These are phyloP conservation scores for Amaranthus hypochondriacus DNA, from an alignment of 148 eudicot species.

Conservation along the genomic window DNA sequence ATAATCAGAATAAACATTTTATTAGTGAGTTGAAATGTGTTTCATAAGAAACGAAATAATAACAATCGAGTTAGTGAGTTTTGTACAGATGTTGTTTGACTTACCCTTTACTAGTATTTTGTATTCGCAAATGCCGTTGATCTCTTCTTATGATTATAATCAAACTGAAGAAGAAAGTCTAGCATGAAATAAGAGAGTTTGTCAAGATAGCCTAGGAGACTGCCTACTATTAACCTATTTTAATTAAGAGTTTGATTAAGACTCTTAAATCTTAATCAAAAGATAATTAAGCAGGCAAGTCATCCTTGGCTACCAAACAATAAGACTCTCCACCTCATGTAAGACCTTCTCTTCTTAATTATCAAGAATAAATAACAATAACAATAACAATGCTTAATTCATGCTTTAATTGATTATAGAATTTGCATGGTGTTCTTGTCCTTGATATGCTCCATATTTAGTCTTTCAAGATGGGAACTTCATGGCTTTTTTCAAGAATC, in stretches of 20 bases:
- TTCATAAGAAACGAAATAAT: too few relatives aligned
- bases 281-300: not conserved
- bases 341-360: constrained; percentile 4
- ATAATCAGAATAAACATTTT: too few relatives aligned
- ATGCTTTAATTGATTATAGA: not conserved
- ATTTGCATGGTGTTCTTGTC: not conserved
- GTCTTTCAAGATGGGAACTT: too few relatives aligned
- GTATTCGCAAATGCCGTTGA: too few relatives aligned
- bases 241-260: not conserved
- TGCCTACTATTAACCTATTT: constrained; percentile 7
- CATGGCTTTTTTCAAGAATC: too few relatives aligned
- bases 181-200: constrained; percentile 25
- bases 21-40: too few relatives aligned
- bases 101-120: too few relatives aligned
- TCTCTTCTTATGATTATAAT: too few relatives aligned
- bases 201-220: constrained; percentile 31
- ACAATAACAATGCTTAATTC: not conserved
- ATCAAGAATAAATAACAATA: too few relatives aligned
- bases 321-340: constrained; percentile 7
- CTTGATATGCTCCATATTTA: too few relatives aligned
- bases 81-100: too few relatives aligned
- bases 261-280: not conserved
- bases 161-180: constrained; percentile 7
- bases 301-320: constrained; percentile 20
- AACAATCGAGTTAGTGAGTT: too few relatives aligned